phyloP scores from a whole-genome alignment of 768 basidiomycete genomes.

The Trametes villosa region DNA sequence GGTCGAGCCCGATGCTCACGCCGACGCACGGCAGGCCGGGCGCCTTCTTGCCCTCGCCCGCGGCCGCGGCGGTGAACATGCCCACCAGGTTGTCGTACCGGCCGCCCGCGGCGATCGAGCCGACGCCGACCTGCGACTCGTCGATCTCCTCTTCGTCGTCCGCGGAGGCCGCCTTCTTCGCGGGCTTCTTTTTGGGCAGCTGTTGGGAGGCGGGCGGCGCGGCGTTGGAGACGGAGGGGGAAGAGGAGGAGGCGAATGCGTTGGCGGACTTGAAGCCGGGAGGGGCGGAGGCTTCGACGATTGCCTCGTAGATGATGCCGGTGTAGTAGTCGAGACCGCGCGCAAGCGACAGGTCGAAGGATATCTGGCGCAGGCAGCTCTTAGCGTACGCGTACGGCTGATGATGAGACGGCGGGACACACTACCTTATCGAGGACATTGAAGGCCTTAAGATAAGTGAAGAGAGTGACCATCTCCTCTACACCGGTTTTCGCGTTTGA shows the following conservation, averaged over 20 bases:
- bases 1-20: slow-evolving; percentile 89
- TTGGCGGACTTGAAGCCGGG: slow-evolving; percentile 71
- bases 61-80: slow-evolving; percentile 83
- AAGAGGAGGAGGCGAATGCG: slow-evolving; percentile 46
- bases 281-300: slow-evolving; percentile 91
- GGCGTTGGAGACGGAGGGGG: slow-evolving; percentile 28
- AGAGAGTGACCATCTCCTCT: slow-evolving; percentile 84
- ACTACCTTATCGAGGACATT: slow-evolving; percentile 75
- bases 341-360: slow-evolving; percentile 96
- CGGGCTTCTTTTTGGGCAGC: slow-evolving; percentile 43
- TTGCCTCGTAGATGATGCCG: slow-evolving; percentile 96
- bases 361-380: slow-evolving; percentile 58
- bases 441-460: slow-evolving; percentile 82
- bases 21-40: slow-evolving; percentile 85
- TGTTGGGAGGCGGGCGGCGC: slow-evolving; percentile 35
- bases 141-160: slow-evolving; percentile 85
- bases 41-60: slow-evolving; percentile 72
- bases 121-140: slow-evolving; percentile 92
- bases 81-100: slow-evolving; percentile 95
- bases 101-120: slow-evolving; percentile 99
- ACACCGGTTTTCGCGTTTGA: slow-evolving; percentile 79
- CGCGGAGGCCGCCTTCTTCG: slow-evolving; percentile 46
- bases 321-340: slow-evolving; percentile 99
- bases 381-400: not conserved
- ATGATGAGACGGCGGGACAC: not conserved